Base-by-base conservation (phyloP, 2,329 filamentous ascomycete species). In the Penicillium sp. region DNA sequence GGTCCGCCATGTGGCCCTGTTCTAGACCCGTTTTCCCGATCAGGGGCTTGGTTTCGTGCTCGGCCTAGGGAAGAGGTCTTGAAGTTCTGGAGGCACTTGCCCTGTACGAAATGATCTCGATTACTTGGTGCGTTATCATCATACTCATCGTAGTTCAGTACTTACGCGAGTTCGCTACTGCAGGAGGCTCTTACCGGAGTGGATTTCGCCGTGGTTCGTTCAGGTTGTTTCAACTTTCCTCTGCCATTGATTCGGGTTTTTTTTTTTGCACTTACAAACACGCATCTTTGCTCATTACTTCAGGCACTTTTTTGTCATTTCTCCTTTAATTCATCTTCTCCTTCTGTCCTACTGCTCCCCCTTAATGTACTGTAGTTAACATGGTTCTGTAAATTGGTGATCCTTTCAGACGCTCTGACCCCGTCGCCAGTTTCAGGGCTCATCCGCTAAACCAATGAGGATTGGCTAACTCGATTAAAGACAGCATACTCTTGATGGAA, bases 361-460 rank as follows among this genome's bases (percentile, higher is more conserved):
- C 14, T 47, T 28, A 47, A 47, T 15, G 22, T 47, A 15, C 4
- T 4, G 15, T 47, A 28, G 25, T 35, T 41, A 5, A 17, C 15
- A 48, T 55, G 28, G 49, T 35, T 48, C 25, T 17, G 31, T 37
- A 47, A 15, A 47, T 47, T 47, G 43, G 43, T 17, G 7, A 25
- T 47, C 43, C 43, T 31, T 47, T 47, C 25, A 47, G 43, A 14
- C 35, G 41, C 35, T 37, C 11, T 47, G 37, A 37, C 55, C 45
- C 58, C 50, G 39, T 51, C 42, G 22, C 43, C 17, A 22, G 57
- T 63, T 64, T 60, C 57, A 64, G 57, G 55, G 49, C 43, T 53
- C 54, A 39, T 50, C 42, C 12, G 50, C 54, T 39, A 48, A 57
- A n/a, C 58, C 55, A 59, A 60, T 58, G 31, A 50, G 54, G 22